Evolutionary conservation across 192 early-diverging fungal genomes (phyloP).

Genomic region (Podila epicladia): DNA sequence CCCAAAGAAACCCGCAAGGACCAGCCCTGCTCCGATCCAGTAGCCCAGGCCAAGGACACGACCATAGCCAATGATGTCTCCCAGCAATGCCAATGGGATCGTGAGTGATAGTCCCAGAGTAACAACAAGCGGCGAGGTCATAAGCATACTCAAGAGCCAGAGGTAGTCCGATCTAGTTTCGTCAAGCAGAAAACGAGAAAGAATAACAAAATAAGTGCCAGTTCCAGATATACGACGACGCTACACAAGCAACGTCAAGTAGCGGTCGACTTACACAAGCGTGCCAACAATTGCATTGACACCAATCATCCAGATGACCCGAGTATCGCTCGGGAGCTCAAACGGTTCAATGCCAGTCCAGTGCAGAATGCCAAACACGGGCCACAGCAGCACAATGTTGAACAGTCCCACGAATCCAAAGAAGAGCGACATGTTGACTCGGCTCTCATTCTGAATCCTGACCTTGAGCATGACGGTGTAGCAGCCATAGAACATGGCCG

Average conservation of each 20-base stretch:
- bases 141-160: constrained; percentile 79
- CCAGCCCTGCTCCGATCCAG: constrained; percentile 71
- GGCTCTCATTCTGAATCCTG: constrained; percentile 71
- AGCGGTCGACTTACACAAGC: constrained; percentile 63
- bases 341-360: constrained; percentile 70
- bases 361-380: constrained; percentile 69
- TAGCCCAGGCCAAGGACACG: constrained; percentile 60
- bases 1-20: constrained; percentile 74
- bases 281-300: constrained; percentile 84
- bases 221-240: background rate
- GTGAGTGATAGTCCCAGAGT: constrained; percentile 83
- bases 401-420: constrained; percentile 84
- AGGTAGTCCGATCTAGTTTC: constrained; percentile 73
- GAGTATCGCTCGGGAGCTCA: constrained; percentile 60
- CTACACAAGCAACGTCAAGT: background rate
- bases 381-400: constrained; percentile 75
- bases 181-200: background rate
- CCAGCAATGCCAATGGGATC: constrained; percentile 56
- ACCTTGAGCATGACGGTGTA: constrained; percentile 81
- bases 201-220: background rate
- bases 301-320: constrained; percentile 69
- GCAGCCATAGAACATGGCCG: constrained; percentile 81
- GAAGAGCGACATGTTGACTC: constrained; percentile 77
- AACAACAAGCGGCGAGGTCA: constrained; percentile 86
- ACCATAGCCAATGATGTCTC: constrained; percentile 77